Evolutionary conservation across 2,329 filamentous ascomycete species (phyloP).

Genomic region (Penicillium sp.): DNA sequence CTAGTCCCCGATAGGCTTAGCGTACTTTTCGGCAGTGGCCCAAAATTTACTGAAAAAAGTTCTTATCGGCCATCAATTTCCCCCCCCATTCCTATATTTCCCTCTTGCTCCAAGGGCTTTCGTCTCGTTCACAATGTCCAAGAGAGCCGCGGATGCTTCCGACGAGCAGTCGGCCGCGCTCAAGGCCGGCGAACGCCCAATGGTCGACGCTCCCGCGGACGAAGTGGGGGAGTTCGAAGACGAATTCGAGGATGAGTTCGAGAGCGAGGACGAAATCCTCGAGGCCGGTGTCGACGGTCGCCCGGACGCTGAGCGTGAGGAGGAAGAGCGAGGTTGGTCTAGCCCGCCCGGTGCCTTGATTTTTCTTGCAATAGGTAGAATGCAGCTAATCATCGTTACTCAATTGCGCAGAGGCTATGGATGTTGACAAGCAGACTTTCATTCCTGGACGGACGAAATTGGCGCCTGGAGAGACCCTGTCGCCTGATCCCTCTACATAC

Average conservation of each 20-base stretch:
- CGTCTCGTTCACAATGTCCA: slow-evolving; percentile 54
- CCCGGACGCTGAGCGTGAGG: slow-evolving; percentile 88
- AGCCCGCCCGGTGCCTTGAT: slow-evolving; percentile 5
- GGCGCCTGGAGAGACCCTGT: slow-evolving; percentile 84
- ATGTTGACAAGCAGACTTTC: slow-evolving; percentile 91
- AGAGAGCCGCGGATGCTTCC: slow-evolving; percentile 58
- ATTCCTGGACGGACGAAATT: slow-evolving; percentile 93
- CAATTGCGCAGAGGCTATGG: slow-evolving; percentile 69
- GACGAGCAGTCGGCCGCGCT: slow-evolving; percentile 55
- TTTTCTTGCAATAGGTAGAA: not conserved
- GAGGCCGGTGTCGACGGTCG: slow-evolving; percentile 93
- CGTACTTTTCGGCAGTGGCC: slow-evolving; percentile 13
- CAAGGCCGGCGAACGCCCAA: slow-evolving; percentile 63
- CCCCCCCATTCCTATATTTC: slow-evolving; percentile 21
- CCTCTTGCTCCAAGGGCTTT: slow-evolving; percentile 7
- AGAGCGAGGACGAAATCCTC: slow-evolving; percentile 88
- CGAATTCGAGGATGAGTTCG: slow-evolving; percentile 95
- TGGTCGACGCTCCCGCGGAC: slow-evolving; percentile 51
- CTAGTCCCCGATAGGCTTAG: slow-evolving; percentile 40
- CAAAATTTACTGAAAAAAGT: slow-evolving; percentile 35
- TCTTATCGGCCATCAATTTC: slow-evolving; percentile 25
- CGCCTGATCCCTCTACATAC: slow-evolving; percentile 91
- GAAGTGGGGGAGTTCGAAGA: slow-evolving; percentile 67
- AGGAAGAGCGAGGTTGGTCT: slow-evolving; percentile 70
- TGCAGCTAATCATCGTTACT: slow-evolving; percentile 2